Conservation (phyloP, 2,329 filamentous ascomycete species). For the Trichoderma afroharzianum region DNA sequence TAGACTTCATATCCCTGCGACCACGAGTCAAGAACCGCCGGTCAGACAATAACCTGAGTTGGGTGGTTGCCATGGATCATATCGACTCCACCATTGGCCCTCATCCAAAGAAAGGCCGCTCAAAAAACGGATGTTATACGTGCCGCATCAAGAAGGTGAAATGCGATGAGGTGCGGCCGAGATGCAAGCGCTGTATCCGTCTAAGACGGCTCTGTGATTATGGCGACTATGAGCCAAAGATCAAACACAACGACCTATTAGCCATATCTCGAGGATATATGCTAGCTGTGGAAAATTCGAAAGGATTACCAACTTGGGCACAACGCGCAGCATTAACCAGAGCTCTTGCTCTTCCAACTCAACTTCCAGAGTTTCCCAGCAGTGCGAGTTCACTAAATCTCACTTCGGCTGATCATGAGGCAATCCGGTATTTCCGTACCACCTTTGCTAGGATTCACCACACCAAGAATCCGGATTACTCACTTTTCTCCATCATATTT, state of each 20-base stretch:
- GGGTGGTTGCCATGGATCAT: background rate
- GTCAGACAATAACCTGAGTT: background rate
- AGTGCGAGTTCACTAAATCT: slow-evolving; percentile 26
- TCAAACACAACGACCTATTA: slow-evolving; percentile 3
- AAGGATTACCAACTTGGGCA: slow-evolving; percentile 7
- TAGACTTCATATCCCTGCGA: background rate
- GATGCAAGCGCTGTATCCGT: slow-evolving; percentile 27
- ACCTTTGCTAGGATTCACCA: slow-evolving; percentile 34
- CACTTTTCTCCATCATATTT: slow-evolving; percentile 35
- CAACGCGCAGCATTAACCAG: slow-evolving; percentile 12
- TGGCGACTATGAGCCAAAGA: slow-evolving; percentile 28
- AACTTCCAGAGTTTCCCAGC: slow-evolving; percentile 18
- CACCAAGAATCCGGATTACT: slow-evolving; percentile 36
- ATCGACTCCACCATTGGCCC: background rate
- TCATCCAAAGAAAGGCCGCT: slow-evolving; percentile 19
- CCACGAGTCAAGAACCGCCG: background rate
- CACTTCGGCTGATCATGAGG: slow-evolving; percentile 31
- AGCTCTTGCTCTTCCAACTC: slow-evolving; percentile 15
- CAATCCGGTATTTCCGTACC: slow-evolving; percentile 35
- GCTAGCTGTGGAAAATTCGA: background rate
- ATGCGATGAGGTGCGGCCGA: slow-evolving; percentile 29
- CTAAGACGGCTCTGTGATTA: slow-evolving; percentile 30
- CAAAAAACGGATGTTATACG: slow-evolving; percentile 26
- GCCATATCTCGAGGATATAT: slow-evolving; percentile 4
- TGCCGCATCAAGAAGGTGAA: slow-evolving; percentile 33